Evolutionary conservation across 768 basidiomycete species (phyloP), one percentile per base, ranked within the genome.

Genomic region (Fomitopsis serialis): DNA sequence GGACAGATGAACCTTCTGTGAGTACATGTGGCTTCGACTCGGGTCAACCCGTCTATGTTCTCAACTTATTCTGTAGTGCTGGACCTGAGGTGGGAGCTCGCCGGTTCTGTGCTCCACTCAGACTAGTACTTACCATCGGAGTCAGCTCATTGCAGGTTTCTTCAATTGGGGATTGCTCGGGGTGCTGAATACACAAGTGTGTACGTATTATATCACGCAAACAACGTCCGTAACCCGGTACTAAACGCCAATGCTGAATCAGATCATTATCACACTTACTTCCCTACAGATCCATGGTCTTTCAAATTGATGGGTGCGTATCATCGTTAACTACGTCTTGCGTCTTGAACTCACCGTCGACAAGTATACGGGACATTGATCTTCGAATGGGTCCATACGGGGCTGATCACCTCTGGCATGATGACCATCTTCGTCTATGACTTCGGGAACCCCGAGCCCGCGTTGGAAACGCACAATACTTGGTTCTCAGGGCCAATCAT

Each of bases 401-500:
- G 29, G 21, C 53, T 58, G 43, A 34, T 58, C 35, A 58, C 57
- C 3, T 17, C 44, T 6, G 21, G 12, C 22, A 36, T 48, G 8
- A 54, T 54, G 40, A 34, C 51, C 2, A 27, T 48, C 35, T 44
- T 29, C 45, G 48, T 54, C 1, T 51, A 51, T 45, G 13, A 48
- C 34, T 58, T 46, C 35, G 57, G 57, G 2, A 24, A 51, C 24
- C 11, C 32, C 10, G 8, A n/a, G 13, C 10, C 22, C 22, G 9
- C 54, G n/a, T 21, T 36, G 11, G 23, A n/a, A 10, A 54, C 50
- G 36, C 45, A 54, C 45, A 48, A 50, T 17, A 12, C 49, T 4
- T 58, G 57, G 57, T 54, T 58, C 49, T 49, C 51, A 21, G 57
- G 52, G 8, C 35, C 50, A 11, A 45, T 58, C 19, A 58, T 58